Evolutionary conservation across 2,329 filamentous ascomycete genomes (phyloP), one percentile per base, ranked within the genome.

Genomic region (Alternaria hordeiaustralica): DNA sequence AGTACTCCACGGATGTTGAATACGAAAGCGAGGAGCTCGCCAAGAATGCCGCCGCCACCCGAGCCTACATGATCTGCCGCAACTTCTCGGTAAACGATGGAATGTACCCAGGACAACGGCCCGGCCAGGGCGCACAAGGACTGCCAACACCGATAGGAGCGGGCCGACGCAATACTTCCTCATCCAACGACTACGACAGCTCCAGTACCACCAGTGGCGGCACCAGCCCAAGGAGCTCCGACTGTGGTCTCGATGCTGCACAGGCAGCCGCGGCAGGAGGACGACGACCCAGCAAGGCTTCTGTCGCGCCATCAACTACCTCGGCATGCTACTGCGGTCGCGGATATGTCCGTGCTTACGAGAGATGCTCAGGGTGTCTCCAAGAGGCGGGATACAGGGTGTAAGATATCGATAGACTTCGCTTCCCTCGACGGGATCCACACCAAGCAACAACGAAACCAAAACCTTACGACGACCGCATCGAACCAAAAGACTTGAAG

Each of bases 31-130:
- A 95, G 78, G 85, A 88, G 53, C 86, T 97, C 69, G 95, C 95
- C 50, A 92, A 94, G 77, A 94, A 98, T 81, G 96, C 95, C 75
- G 95, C 95, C 25, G 95, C 95, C 64, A 96, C 96, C 88, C 92
- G 94, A 66, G 95, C 95, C 61, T 98, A 97, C 82, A 95, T 97
- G 89, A 96, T 97, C 71, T 97, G 95, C 85, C 91, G 94, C 69
- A 97, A 97, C 86, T 97, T 97, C 83, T 97, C 93, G 60, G 92
- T 96, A 80, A 97, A 97, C 79, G 94, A 96, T 74, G 95, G 95
- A 78, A 97, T 97, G 93, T 88, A 87, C 68, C 88, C 83, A 76
- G 76, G 86, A 71, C 73, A 88, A 81, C 68, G 86, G 78, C 83
- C 86, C 75, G 79, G 86, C 79, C 77, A 87, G 79, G 70, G 84